Conservation (phyloP, 257 asterid genomes). For the Nyctanthes arbortristis region DNA sequence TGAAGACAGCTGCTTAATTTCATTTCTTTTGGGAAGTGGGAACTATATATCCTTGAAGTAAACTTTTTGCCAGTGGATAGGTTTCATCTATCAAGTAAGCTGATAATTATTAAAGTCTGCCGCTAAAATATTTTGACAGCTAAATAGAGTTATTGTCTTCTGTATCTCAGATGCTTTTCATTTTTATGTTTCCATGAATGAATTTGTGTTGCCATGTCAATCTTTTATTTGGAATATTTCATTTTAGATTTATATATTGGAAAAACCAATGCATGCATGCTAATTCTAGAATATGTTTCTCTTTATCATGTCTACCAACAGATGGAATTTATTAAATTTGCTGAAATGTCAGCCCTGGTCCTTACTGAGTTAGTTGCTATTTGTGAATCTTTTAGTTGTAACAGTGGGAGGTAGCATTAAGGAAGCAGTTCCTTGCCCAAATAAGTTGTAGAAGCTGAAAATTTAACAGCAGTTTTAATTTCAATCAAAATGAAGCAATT, state of each 20-base stretch:
- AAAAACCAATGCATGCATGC: no score
- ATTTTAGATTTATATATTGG: background rate
- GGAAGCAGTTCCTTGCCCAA: no score
- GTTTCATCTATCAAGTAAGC: background rate
- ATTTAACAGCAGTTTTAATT: background rate
- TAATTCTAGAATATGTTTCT: background rate
- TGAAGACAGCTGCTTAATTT: constrained; percentile 47
- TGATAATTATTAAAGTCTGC: background rate
- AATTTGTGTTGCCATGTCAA: background rate
- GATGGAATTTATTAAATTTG: background rate
- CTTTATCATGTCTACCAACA: background rate
- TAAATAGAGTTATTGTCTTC: background rate
- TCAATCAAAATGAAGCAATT: background rate
- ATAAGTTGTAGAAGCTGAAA: background rate
- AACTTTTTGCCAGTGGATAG: background rate
- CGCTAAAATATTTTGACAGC: background rate
- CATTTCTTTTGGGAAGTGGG: background rate
- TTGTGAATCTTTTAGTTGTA: background rate
- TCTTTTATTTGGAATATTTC: background rate
- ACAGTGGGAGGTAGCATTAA: background rate
- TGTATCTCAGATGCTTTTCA: background rate
- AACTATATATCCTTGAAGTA: background rate
- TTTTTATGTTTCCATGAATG: background rate
- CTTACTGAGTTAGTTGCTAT: background rate
- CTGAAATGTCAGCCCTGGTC: background rate